phyloP scores from a whole-genome alignment of 257 asterid genomes.

The Eucommia ulmoides region DNA sequence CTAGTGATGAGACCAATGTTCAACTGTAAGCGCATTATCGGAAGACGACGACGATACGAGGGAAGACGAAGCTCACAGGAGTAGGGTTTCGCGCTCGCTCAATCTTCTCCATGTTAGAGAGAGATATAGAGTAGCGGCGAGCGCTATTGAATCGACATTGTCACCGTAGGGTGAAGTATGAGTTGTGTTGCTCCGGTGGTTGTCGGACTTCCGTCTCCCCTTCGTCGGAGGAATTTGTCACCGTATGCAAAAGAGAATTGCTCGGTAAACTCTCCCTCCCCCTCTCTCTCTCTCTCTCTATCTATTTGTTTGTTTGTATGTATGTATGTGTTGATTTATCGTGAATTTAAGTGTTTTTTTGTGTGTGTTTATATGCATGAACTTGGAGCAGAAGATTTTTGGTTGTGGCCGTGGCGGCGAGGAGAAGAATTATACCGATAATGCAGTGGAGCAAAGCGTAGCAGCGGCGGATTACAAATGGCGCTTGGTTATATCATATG shows the following conservation, averaged over 20 bases:
- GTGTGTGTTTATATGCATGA: constrained; percentile 1
- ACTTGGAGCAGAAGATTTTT: constrained; percentile 20
- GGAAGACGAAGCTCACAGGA: no score
- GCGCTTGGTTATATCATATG: constrained; percentile 77
- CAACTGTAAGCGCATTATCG: no score
- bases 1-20: no score
- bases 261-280: constrained; percentile 2
- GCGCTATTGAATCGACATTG: no score
- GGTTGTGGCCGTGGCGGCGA: constrained; percentile 21
- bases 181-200: background rate
- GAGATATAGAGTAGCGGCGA: no score
- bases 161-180: no score
- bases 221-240: background rate
- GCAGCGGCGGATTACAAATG: constrained; percentile 40
- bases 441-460: constrained; percentile 4
- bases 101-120: no score
- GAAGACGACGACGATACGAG: no score
- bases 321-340: background rate
- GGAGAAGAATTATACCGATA: constrained; percentile 10
- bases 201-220: constrained; percentile 8
- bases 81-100: no score
- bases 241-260: background rate
- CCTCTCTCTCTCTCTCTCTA: background rate
- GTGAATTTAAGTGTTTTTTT: background rate
- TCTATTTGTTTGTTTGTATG: background rate